Base-by-base conservation (phyloP, 2,329 filamentous ascomycete species). In the Pseudogymnoascus sp. region DNA sequence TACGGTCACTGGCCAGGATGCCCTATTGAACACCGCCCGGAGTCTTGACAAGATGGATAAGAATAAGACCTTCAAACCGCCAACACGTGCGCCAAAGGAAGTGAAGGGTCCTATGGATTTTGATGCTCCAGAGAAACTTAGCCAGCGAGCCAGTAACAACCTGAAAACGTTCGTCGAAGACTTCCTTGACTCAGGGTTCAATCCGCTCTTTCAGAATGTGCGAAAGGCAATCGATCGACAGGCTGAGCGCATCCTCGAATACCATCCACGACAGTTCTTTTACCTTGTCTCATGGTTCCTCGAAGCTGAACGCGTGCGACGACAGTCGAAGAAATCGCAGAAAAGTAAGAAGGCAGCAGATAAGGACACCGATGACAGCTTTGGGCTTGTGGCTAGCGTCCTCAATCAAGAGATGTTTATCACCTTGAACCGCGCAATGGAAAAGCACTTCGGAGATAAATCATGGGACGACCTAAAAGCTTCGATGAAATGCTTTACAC, bases 401-500 rank as follows among this genome's bases (percentile, higher is more conserved):
- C 81, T 99, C 67, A 96, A 93, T 69, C 95, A 99, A 73, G 90
- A 97, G 75, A 97, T 90, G 69, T 97, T 99, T 69, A 89, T 97
- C 66, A 87, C 91, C 2, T 77, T 99, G 16, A 96, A 92, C 68
- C 86, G 90, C 60, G 85, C 87, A 58, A 91, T 99, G 81, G 89
- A 93, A 66, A 83, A 84, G 61, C 85, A 88, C 2, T 83, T 89
- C 65, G 92, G 96, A 66, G 83, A 88, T 69, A 97, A 96, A 72
- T 86, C 88, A 64, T 97, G 93, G 93, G 84, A 86, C 62, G 90
- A 96, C 69, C 76, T 97, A 14, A 90, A 92, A 62, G 88, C 93
- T 0, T 88, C 90, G 58, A 95, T 97, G 87, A 88, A 90, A 62
- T 97, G 93, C 72, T 96, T 97, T 72, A 97, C 93, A 0, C 93